Evolutionary conservation across 495 filamentous ascomycete genomes (phyloP).

Genomic region (Penicillium paradoxum): DNA sequence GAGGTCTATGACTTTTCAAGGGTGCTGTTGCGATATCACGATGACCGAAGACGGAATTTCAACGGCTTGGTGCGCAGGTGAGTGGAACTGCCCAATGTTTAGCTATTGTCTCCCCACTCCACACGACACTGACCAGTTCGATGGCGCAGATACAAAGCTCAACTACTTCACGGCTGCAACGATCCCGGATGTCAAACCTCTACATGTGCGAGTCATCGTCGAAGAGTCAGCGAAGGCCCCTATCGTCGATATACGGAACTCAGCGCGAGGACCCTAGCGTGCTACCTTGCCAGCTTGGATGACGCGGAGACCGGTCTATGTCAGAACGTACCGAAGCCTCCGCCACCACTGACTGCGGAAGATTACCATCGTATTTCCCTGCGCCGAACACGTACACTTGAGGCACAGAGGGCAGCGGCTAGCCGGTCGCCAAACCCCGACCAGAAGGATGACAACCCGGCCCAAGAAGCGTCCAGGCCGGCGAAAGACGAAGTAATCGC

Average conservation of each 20-base stretch:
- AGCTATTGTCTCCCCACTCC: not conserved
- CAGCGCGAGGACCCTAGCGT: conserved; percentile 71
- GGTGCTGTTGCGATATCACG: conserved; percentile 44
- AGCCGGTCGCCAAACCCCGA: not conserved
- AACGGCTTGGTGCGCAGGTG: conserved; percentile 50
- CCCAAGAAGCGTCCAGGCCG: not conserved
- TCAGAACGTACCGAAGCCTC: conserved; percentile 43
- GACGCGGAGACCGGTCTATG: conserved; percentile 73
- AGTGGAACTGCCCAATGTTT: conserved; percentile 18
- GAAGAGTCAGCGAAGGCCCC: conserved; percentile 58
- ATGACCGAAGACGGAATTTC: conserved; percentile 48
- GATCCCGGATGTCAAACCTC: conserved; percentile 64
- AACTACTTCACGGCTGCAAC: conserved; percentile 79
- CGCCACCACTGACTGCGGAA: conserved; percentile 26
- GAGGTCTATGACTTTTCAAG: conserved; percentile 41
- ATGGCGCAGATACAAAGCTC: conserved; percentile 63
- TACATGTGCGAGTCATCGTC: conserved; percentile 76
- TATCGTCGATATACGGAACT: conserved; percentile 66
- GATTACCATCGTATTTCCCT: conserved; percentile 28
- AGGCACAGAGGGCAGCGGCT: conserved; percentile 15
- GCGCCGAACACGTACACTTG: conserved; percentile 24
- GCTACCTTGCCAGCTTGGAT: conserved; percentile 72
- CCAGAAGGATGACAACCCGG: not conserved
- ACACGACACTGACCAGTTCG: conserved; percentile 7
- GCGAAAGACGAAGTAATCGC: not conserved